Conservation (phyloP, 139 green algal genomes). For the Yamagishiella unicocca region DNA sequence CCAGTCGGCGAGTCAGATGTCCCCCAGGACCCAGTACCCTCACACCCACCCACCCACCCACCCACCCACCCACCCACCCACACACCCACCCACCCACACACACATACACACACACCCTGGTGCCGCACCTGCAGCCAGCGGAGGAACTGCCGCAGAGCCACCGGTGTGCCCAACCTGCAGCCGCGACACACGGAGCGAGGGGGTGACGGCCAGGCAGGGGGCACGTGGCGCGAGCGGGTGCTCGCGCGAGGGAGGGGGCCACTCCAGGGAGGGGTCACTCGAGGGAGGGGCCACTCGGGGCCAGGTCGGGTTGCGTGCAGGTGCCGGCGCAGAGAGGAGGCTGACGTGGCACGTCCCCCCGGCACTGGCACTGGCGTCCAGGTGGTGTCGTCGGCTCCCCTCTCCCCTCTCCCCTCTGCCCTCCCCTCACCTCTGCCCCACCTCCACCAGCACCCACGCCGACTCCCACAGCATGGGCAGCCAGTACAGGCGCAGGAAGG, state of each 20-base stretch:
- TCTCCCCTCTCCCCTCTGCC: constrained; percentile 6
- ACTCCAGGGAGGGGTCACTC: no score
- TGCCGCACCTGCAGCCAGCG: constrained; percentile 68
- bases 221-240: not conserved
- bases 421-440: constrained; percentile 62
- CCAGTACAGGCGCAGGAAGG: constrained; percentile 68
- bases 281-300: no score
- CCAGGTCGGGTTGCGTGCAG: no score
- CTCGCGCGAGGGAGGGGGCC: not conserved
- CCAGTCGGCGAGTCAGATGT: no score
- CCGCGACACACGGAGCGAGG: not conserved
- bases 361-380: no score
- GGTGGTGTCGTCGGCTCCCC: not conserved
- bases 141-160: constrained; percentile 83
- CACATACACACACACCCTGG: not conserved
- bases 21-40: not conserved
- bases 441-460: constrained; percentile 67
- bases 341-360: no score
- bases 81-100: not conserved
- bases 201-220: not conserved
- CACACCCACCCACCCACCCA: not conserved
- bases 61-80: not conserved
- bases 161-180: constrained; percentile 70
- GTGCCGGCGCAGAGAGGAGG: no score
- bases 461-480: constrained; percentile 60